Base-by-base conservation (phyloP, 1,284 basidiomycete genomes). In the Ganoderma lucidum region DNA sequence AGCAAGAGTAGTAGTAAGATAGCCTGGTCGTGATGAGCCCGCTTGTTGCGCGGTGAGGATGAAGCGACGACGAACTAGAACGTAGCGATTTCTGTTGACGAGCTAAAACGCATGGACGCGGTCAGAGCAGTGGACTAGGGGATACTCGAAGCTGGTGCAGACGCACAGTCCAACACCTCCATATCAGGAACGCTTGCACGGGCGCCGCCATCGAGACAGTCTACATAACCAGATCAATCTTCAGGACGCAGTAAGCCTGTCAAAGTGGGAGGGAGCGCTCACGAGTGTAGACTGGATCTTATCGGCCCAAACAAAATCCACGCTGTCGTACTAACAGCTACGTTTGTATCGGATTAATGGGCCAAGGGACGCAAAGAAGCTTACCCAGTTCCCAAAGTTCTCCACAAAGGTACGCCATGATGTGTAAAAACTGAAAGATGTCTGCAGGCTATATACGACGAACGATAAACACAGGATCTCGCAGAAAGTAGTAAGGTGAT, bases 121-220 rank as follows among this genome's bases (percentile, higher is more conserved):
- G 45, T 51, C 32, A 17, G 45, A 35, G 19, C 6, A 15, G 14
- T 14, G 19, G 14, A 56, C 17, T 4, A 35, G 62, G 15, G 19
- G 3, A 44, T 4, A 9, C 28, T 23, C 6, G 19, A 14, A 17
- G 35, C 19, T 15, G 5, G 1, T 41, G 23, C 6, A 37, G 19
- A 67, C 78, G 9, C 68, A 80, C 79, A 39, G 64, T 74, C 76
- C 77, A 79, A 70, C 79, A 80, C 23, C 79, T 71, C 76, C 76
- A 79, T 39, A 79, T 79, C 5, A 79, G 69, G 63, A 79, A 80
- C 0, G 72, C 72, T 69, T 80, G 79, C 2, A 80, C 77, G 0
- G 79, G 79, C 3, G 75, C 70, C 0, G 79, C 73, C 76, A 80
- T 78, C 6, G 72, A 61, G 23, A 73, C 71, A 12, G 77, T 79